Percentiles rank a stretch among this genome's conserved stretches.
These are phyloP conservation scores for Cryphonectria naterciae DNA, from an alignment of 2,329 filamentous ascomycete species.

Conservation along the genomic window DNA sequence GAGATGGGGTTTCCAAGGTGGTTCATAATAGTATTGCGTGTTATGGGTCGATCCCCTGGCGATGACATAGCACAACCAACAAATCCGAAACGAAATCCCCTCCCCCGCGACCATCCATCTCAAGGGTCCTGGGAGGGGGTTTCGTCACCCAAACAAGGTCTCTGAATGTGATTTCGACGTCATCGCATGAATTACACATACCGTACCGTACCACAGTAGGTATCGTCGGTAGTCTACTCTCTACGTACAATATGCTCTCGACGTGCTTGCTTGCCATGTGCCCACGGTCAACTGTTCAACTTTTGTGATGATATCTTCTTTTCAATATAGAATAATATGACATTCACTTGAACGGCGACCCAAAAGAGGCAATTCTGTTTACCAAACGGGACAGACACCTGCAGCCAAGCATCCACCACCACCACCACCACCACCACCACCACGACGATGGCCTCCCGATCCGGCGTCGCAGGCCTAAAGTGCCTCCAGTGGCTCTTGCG, in stretches of 20 bases:
- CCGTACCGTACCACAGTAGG: too few relatives aligned
- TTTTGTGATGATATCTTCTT: neutral
- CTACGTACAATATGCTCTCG: neutral
- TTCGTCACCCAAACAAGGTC: conserved; percentile 14
- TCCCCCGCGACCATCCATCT: neutral
- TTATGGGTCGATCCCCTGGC: conserved; percentile 17
- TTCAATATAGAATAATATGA: neutral
- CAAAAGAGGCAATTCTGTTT: neutral
- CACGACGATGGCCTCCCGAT: conserved; percentile 52
- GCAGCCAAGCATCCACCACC: too few relatives aligned
- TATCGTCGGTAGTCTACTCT: neutral
- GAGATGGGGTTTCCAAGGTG: neutral
- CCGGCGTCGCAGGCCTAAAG: conserved; percentile 57
- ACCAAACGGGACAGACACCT: neutral
- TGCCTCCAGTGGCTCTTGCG: conserved; percentile 60
- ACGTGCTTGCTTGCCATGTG: neutral
- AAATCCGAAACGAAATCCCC: neutral
- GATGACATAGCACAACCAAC: conserved; percentile 22
- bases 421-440: too few relatives aligned
- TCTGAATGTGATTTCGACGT: conserved; percentile 18
- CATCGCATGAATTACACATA: conserved; percentile 11
- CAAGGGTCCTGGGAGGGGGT: neutral
- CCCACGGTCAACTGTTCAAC: too few relatives aligned
- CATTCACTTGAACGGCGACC: neutral
- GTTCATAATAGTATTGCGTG: neutral